These are phyloP conservation scores for Oryza australiensis DNA, from an alignment of 176 grass and related monocot genomes.

Conservation along the genomic window DNA sequence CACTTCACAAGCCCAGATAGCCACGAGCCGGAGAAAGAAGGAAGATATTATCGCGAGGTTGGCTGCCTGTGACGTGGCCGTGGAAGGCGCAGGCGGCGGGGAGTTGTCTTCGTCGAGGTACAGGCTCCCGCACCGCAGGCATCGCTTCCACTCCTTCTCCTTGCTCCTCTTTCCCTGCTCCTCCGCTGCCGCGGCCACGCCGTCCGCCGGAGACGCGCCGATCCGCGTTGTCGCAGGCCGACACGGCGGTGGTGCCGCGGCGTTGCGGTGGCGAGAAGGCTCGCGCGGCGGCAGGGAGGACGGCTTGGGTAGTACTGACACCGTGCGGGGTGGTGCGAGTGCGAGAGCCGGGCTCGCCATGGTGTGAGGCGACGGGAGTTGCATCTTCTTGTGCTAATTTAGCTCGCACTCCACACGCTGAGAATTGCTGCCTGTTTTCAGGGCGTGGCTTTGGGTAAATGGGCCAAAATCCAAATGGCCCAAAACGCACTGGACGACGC, in stretches of 20 bases:
- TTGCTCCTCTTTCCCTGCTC: not conserved
- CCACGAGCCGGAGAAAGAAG: not conserved
- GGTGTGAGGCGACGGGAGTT: not conserved
- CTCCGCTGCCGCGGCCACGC: not conserved
- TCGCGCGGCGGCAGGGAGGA: no score
- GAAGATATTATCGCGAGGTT: conserved; percentile 12
- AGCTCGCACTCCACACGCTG: not conserved
- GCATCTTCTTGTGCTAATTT: not conserved
- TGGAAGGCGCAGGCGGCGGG: conserved; percentile 64
- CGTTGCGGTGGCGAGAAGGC: not conserved
- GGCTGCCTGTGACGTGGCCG: conserved; percentile 69
- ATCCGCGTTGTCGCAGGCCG: not conserved
- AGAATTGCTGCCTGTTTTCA: not conserved
- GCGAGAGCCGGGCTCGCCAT: not conserved
- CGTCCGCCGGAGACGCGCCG: not conserved
- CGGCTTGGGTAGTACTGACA: not conserved
- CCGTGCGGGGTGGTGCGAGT: not conserved
- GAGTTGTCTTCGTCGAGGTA: conserved; percentile 70
- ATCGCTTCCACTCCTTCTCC: conserved; percentile 36
- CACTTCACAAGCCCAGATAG: not conserved
- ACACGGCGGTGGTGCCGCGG: no score
- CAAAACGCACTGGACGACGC: no score
- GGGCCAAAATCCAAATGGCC: no score
- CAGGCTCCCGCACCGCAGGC: conserved; percentile 61
- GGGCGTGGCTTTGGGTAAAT: not conserved